phyloP scores from a whole-genome alignment of 352 stramenopile genomes.

The Phytophthora hybrid region DNA sequence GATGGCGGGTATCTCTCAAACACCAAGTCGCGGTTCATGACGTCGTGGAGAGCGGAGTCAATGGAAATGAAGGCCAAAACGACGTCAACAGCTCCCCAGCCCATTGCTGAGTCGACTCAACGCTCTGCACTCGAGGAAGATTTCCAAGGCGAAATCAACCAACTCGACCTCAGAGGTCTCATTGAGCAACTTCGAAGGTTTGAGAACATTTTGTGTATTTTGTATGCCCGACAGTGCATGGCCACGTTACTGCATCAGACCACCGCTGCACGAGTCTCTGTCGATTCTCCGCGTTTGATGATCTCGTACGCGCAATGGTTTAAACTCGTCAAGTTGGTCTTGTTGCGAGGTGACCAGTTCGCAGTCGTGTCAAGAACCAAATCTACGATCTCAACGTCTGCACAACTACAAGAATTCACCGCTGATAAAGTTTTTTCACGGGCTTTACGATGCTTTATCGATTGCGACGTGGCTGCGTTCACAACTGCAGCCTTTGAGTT shows the following conservation, averaged over 20 bases:
- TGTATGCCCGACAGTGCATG: slow-evolving; percentile 46
- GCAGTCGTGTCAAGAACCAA: slow-evolving; percentile 14
- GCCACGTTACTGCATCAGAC: slow-evolving; percentile 30
- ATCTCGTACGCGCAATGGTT: slow-evolving; percentile 45
- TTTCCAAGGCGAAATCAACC: slow-evolving; percentile 37
- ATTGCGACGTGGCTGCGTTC: slow-evolving; percentile 17
- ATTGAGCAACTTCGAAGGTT: slow-evolving; percentile 25
- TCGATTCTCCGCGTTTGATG: neutral
- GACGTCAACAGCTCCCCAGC: neutral
- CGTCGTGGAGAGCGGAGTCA: slow-evolving; percentile 32
- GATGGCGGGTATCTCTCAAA: slow-evolving; percentile 79
- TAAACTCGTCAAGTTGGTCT: slow-evolving; percentile 54
- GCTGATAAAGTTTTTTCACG: slow-evolving; percentile 26
- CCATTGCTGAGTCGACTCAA: neutral
- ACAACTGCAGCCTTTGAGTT: slow-evolving; percentile 51
- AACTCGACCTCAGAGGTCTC: slow-evolving; percentile 30
- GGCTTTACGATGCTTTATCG: slow-evolving; percentile 25
- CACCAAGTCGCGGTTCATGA: slow-evolving; percentile 44
- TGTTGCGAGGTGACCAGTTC: slow-evolving; percentile 67
- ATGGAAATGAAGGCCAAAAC: slow-evolving; percentile 44
- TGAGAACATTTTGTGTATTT: slow-evolving; percentile 42
- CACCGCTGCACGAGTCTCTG: neutral
- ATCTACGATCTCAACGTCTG: neutral
- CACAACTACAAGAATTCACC: slow-evolving; percentile 16
- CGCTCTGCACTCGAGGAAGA: slow-evolving; percentile 21